Evolutionary conservation across 108 stramenopile genomes (phyloP).

Genomic region (Halocafeteria seosinensis): DNA sequence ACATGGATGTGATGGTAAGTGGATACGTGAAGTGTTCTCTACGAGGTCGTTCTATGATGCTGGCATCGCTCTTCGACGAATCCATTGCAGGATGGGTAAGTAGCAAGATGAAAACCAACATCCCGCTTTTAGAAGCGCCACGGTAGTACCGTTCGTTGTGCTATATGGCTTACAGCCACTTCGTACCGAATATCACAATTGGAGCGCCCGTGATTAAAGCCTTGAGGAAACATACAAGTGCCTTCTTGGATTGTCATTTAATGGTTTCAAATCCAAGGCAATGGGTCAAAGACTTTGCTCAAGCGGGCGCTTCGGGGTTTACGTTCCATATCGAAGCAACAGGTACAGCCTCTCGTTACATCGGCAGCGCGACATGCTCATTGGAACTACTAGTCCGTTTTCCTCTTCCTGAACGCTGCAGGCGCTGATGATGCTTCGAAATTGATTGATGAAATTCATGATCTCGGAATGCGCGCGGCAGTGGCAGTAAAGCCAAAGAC

Average conservation of each 20-base stretch:
- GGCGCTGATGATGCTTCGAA: slow-evolving; percentile 23
- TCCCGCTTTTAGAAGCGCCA: no score
- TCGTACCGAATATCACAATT: slow-evolving; percentile 55
- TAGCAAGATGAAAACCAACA: no score
- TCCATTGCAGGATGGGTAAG: no score
- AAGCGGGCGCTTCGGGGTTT: slow-evolving; percentile 48
- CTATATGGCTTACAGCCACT: slow-evolving; percentile 59
- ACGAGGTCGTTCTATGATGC: no score
- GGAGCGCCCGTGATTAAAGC: slow-evolving; percentile 51
- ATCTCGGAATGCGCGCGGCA: slow-evolving; percentile 57
- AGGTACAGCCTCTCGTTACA: no score
- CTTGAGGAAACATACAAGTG: slow-evolving; percentile 40
- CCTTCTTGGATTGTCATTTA: slow-evolving; percentile 61
- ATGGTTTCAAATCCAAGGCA: slow-evolving; percentile 68
- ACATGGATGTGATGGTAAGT: slow-evolving; percentile 53
- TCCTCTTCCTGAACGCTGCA: no score
- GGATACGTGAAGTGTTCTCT: no score
- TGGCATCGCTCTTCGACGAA: no score
- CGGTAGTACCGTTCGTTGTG: no score
- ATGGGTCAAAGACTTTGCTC: slow-evolving; percentile 61
- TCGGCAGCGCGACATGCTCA: no score
- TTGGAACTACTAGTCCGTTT: no score
- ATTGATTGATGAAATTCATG: slow-evolving; percentile 47
- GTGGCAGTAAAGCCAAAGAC: slow-evolving; percentile 65
- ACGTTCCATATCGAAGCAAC: slow-evolving; percentile 64